A percentile compares a stretch with the other conserved stretches of the same genome.
phyloP scores from a whole-genome alignment of 345 rosid species.

The Noccaea bulbosa region DNA sequence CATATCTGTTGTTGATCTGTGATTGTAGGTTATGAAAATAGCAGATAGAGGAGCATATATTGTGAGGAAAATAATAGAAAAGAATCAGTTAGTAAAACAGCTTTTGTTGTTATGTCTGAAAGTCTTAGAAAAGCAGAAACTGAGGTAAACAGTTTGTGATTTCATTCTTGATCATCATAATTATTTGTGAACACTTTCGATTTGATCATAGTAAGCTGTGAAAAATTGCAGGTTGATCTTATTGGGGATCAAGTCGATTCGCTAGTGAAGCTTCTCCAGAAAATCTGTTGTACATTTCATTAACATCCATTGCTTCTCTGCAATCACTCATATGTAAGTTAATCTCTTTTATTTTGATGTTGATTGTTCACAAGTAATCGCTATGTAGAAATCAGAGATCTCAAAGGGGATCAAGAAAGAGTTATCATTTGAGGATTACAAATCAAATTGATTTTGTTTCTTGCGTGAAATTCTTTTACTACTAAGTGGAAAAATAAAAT shows the following conservation, averaged over 20 bases:
- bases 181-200: neutral
- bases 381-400: conserved; percentile 38
- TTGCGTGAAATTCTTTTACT: neutral
- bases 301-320: conserved; percentile 49
- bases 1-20: conserved; percentile 13
- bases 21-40: conserved; percentile 83
- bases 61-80: no score
- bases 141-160: no score
- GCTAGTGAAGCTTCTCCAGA: conserved; percentile 55
- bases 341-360: neutral
- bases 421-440: conserved; percentile 26
- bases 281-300: conserved; percentile 50
- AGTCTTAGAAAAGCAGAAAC: no score
- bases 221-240: conserved; percentile 65
- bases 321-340: conserved; percentile 54
- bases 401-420: conserved; percentile 59
- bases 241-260: conserved; percentile 81
- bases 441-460: neutral
- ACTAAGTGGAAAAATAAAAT: neutral
- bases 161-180: conserved; percentile 69
- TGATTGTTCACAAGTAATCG: conserved; percentile 22
- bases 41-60: conserved; percentile 92
- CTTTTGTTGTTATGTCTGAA: no score
- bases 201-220: neutral
- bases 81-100: no score